Evolutionary conservation across 305 asterid species (phyloP).

Genomic region (Fraxinus platypoda): DNA sequence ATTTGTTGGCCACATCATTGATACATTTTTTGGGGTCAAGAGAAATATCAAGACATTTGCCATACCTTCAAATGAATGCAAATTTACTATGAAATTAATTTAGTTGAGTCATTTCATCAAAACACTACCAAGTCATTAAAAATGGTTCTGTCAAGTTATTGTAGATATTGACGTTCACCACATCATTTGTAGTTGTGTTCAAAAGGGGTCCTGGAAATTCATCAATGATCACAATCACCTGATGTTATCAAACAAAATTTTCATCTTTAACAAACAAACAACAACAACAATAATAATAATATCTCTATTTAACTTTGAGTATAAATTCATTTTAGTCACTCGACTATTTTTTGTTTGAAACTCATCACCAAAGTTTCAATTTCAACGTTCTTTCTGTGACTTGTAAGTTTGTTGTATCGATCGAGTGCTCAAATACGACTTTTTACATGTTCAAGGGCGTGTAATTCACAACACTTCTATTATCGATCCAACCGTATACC

Average conservation of each 20-base stretch:
- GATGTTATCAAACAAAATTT: neutral
- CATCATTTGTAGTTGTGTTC: conserved; percentile 29
- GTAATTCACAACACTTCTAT: neutral
- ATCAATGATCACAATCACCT: conserved; percentile 35
- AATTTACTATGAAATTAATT: too few relatives aligned
- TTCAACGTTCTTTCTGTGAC: neutral
- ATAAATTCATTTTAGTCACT: neutral
- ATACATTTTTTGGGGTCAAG: too few relatives aligned
- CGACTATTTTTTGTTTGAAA: neutral
- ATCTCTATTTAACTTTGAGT: too few relatives aligned
- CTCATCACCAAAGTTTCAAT: neutral
- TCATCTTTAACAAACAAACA: too few relatives aligned
- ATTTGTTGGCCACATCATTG: too few relatives aligned
- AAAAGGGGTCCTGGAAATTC: conserved; percentile 41
- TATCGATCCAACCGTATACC: too few relatives aligned
- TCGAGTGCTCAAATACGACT: neutral
- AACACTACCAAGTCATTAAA: conserved; percentile 36
- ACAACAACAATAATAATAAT: too few relatives aligned
- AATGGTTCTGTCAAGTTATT: conserved; percentile 39
- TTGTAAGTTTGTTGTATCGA: neutral
- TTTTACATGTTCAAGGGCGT: neutral
- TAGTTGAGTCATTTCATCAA: too few relatives aligned
- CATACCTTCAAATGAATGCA: too few relatives aligned
- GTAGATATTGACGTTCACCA: conserved; percentile 29
- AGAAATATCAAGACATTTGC: too few relatives aligned